phyloP scores from a whole-genome alignment of 208 protist genomes.

The Leishmania arabica region DNA sequence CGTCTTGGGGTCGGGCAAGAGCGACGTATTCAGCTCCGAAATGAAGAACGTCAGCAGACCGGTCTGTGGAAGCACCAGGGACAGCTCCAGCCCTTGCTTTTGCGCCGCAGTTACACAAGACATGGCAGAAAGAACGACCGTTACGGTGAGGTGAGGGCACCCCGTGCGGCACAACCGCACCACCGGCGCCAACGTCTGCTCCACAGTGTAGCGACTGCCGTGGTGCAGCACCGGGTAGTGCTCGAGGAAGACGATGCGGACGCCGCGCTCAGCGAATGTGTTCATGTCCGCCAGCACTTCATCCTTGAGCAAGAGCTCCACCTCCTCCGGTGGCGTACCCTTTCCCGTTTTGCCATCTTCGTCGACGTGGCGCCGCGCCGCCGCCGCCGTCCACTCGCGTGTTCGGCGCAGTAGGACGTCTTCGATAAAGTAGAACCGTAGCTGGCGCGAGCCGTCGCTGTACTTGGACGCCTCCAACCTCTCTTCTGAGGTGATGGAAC shows the following conservation, averaged over 20 bases:
- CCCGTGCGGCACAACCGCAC: constrained; percentile 37
- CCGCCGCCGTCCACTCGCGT: background rate
- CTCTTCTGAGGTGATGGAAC: constrained; percentile 23
- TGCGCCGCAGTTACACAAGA: constrained; percentile 62
- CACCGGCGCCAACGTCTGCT: constrained; percentile 48
- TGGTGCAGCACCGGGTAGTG: constrained; percentile 84
- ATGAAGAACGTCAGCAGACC: constrained; percentile 70
- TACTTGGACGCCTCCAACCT: constrained; percentile 33
- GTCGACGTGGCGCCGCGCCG: constrained; percentile 1
- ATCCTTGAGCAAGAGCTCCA: constrained; percentile 15
- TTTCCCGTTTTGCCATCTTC: constrained; percentile 4
- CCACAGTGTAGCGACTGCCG: constrained; percentile 46
- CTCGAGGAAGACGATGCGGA: constrained; percentile 76
- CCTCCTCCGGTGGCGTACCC: background rate
- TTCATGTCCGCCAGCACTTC: constrained; percentile 28
- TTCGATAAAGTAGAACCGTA: constrained; percentile 78
- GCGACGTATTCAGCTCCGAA: constrained; percentile 60
- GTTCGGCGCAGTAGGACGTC: constrained; percentile 46
- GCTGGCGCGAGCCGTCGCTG: constrained; percentile 55
- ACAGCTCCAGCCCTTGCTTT: constrained; percentile 37
- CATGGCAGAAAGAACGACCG: constrained; percentile 77
- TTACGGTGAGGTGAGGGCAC: constrained; percentile 34
- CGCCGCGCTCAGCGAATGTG: constrained; percentile 58
- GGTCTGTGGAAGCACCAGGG: constrained; percentile 60
- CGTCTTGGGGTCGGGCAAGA: constrained; percentile 54